phyloP scores from a whole-genome alignment of 2,329 filamentous ascomycete species.

The Ambrosiella xylebori region DNA sequence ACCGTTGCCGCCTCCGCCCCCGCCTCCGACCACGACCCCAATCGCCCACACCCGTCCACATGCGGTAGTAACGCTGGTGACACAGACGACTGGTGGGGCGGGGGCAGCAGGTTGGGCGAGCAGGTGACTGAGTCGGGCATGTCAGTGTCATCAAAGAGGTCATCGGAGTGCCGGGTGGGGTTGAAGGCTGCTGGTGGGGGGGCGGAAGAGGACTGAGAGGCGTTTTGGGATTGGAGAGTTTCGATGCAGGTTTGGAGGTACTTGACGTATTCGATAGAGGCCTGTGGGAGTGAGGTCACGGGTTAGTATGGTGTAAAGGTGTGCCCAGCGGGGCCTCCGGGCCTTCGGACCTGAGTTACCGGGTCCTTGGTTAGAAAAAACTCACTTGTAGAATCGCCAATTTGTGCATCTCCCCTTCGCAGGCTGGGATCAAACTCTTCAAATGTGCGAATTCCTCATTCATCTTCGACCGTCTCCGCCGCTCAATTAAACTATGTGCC shows the following conservation, averaged over 20 bases:
- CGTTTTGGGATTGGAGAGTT: conserved; percentile 51
- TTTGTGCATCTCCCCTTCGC: conserved; percentile 96
- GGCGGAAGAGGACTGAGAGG: neutral
- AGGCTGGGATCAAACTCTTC: conserved; percentile 91
- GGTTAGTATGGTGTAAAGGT: no score
- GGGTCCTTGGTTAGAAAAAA: conserved; percentile 8
- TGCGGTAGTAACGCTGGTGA: conserved; percentile 33
- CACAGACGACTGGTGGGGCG: conserved; percentile 30
- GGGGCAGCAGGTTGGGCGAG: conserved; percentile 28
- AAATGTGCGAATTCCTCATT: conserved; percentile 92
- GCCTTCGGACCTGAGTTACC: no score
- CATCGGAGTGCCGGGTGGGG: conserved; percentile 16
- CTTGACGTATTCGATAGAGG: conserved; percentile 87
- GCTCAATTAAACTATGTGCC: conserved; percentile 87
- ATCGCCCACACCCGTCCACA: conserved; percentile 28
- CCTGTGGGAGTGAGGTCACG: conserved; percentile 31
- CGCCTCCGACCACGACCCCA: conserved; percentile 38
- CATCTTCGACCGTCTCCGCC: conserved; percentile 85
- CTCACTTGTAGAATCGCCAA: conserved; percentile 79
- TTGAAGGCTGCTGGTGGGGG: conserved; percentile 4
- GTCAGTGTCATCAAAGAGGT: conserved; percentile 28
- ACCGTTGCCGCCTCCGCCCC: conserved; percentile 23
- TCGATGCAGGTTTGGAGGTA: conserved; percentile 81
- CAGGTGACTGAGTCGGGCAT: conserved; percentile 35
- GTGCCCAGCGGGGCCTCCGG: no score